Evolutionary conservation across 1,284 basidiomycete genomes (phyloP).

Genomic region (Apiotrichum sp.): DNA sequence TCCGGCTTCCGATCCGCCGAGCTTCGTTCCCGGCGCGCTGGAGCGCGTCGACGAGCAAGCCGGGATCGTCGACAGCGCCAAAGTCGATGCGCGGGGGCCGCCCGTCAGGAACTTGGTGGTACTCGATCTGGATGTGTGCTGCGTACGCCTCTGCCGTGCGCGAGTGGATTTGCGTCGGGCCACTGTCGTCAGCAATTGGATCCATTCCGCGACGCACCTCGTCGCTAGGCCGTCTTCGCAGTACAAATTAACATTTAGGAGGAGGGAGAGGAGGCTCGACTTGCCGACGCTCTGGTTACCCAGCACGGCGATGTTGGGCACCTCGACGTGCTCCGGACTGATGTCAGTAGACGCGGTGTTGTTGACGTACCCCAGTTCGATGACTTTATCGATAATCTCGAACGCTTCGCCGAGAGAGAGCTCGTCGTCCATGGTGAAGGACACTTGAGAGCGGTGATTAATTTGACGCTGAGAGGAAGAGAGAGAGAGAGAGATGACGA

Average conservation of each 20-base stretch:
- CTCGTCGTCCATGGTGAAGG: too few relatives aligned
- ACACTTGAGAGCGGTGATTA: too few relatives aligned
- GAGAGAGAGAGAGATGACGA: too few relatives aligned
- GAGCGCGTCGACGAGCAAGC: conserved; percentile 7
- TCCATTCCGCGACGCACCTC: conserved; percentile 4
- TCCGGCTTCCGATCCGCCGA: conserved; percentile 2
- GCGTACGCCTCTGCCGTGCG: conserved; percentile 8
- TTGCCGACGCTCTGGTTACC: conserved; percentile 29
- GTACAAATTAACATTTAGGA: conserved; percentile 14
- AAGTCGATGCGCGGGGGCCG: too few relatives aligned
- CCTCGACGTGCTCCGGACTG: neutral
- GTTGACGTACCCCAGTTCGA: too few relatives aligned
- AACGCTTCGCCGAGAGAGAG: too few relatives aligned
- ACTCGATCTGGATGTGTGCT: conserved; percentile 15
- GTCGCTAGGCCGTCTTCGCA: conserved; percentile 17
- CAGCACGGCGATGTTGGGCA: conserved; percentile 16
- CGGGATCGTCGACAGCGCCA: neutral
- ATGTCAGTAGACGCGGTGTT: too few relatives aligned
- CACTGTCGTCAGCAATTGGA: conserved; percentile 8
- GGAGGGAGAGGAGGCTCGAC: conserved; percentile 22
- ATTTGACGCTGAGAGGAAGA: too few relatives aligned
- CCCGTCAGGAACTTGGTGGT: neutral
- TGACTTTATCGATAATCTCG: too few relatives aligned
- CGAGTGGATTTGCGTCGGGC: conserved; percentile 22
- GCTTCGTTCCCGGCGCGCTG: conserved; percentile 22